Evolutionary conservation across 2,329 filamentous ascomycete genomes (phyloP).

Genomic region (Cercospora zeae-maydis): DNA sequence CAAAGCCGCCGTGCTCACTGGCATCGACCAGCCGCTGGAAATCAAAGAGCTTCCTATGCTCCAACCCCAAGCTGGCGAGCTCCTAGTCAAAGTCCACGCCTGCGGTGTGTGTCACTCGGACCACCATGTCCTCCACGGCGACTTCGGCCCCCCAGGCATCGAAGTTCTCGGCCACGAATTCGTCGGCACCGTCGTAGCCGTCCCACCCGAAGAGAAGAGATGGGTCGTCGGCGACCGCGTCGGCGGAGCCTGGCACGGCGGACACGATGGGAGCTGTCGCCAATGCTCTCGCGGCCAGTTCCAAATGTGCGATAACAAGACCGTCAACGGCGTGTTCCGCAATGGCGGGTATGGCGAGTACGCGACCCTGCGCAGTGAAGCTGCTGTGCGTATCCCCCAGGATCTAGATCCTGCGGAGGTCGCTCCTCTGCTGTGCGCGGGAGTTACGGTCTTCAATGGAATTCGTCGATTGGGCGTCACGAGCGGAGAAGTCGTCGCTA

Average conservation of each 20-base stretch:
- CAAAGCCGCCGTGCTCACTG: conserved; percentile 62
- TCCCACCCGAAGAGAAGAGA: conserved; percentile 55
- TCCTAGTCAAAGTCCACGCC: conserved; percentile 68
- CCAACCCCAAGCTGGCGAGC: conserved; percentile 53
- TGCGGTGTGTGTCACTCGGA: conserved; percentile 71
- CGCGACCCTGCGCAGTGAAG: conserved; percentile 57
- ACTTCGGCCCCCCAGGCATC: conserved; percentile 48
- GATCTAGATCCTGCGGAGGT: conserved; percentile 47
- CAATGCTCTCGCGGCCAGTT: conserved; percentile 61
- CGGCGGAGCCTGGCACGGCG: conserved; percentile 67
- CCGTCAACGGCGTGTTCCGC: conserved; percentile 62
- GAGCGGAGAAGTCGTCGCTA: conserved; percentile 47
- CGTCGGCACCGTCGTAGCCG: conserved; percentile 59
- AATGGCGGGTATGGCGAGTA: conserved; percentile 66
- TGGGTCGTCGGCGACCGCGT: conserved; percentile 64
- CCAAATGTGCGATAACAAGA: conserved; percentile 63
- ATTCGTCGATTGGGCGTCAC: conserved; percentile 49
- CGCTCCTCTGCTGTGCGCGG: conserved; percentile 48
- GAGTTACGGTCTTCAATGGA: conserved; percentile 52
- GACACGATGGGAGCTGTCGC: conserved; percentile 60
- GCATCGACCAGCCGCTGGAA: conserved; percentile 50
- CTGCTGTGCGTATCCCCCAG: conserved; percentile 52
- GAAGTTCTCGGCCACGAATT: conserved; percentile 61
- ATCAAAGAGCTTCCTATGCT: conserved; percentile 60
- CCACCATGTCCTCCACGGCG: conserved; percentile 52